Base-by-base conservation (phyloP, 495 filamentous ascomycete species). In the Penicillium daleae region DNA sequence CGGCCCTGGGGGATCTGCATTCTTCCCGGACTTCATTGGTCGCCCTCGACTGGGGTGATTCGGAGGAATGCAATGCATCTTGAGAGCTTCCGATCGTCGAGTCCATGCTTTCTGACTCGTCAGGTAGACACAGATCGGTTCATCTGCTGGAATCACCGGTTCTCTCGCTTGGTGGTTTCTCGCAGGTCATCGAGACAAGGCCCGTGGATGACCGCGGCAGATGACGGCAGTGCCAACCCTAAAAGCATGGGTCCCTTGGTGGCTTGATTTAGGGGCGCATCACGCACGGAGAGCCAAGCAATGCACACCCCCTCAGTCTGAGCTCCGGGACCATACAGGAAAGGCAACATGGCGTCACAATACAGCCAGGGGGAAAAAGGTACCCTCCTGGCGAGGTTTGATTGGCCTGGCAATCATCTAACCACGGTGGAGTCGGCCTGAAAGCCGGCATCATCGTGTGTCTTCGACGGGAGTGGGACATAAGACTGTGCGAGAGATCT, bases 1-100 rank as follows among this genome's bases (percentile, higher is more conserved):
- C 26, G 37, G 53, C n/a, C 13, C 53, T 51, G 27, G 56, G 60
- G 52, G 66, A 66, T 69, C 66, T 64, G 64, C 66, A 66, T 61
- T 64, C 57, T 39, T 35, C 13, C 39, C 49, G 33, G 49, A 19
- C 29, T 44, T 22, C 42, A 63, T 63, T 63, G 57, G 58, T 21
- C 27, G 26, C 19, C 42, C 49, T 62, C n/a, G 32, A 59, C 64
- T 35, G 57, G 21, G 44, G 48, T 40, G 46, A 17, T 33, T 60
- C 48, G 49, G 49, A 54, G 49, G 48, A 54, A 53, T 53, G 50
- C 57, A 19, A 32, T 59, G 35, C 22, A 40, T 26, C 44, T 46
- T 52, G 9, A 27, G 17, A 17, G 17, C 15, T 46, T 37, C 17
- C 46, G 29, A 27, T 46, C 57, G 12, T 24, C 21, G 46, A 39